Base-by-base conservation (phyloP, 768 basidiomycete genomes). In the Lyophyllum atratum region DNA sequence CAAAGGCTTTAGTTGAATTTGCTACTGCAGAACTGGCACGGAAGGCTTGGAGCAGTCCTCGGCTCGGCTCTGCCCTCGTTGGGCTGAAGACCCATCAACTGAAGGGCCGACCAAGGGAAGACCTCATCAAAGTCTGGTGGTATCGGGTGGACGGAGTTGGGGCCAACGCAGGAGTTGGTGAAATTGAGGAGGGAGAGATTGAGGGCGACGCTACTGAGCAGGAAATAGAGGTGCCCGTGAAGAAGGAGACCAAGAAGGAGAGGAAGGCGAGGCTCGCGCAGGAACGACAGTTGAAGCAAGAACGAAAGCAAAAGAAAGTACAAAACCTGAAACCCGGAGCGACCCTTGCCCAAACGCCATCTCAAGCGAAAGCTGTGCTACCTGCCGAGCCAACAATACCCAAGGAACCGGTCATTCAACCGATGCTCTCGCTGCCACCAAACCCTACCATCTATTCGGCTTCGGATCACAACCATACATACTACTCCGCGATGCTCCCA, bases 1-100 rank as follows among this genome's bases (percentile, higher is more conserved):
- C 71, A 9, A 84, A 80, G 61, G 81, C 79, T 1, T 67, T 86
- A 22, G 63, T 85, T 3, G 83, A 85, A 68, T 85, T 84, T 64
- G 61, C 73, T 2, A 74, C 72, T 9, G 71, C 73, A 22, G 76
- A 76, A 26, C 54, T 75, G 14, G 83, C 85, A 10, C 64, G 73
- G 49, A 74, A 69, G 52, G 83, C 80, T 37, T 85, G 80, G 78
- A 65, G 66, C 25, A 84, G 82, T 59, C 80, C 79, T 0, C 75
- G 72, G 56, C 68, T 83, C 25, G 80, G 79, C 10, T 45, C 61
- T 0, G 60, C 60, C 14, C 61, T 68, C 19, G 56, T 57, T 7
- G 71, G 68, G 8, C 46, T 74, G 40, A 73, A 71, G 56, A 53
- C 73, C 5, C 68, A 70, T 60, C 75, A 75, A 47, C 50, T 81